phyloP scores from a whole-genome alignment of 2,329 filamentous ascomycete genomes.

The Meredithiella fracta region DNA sequence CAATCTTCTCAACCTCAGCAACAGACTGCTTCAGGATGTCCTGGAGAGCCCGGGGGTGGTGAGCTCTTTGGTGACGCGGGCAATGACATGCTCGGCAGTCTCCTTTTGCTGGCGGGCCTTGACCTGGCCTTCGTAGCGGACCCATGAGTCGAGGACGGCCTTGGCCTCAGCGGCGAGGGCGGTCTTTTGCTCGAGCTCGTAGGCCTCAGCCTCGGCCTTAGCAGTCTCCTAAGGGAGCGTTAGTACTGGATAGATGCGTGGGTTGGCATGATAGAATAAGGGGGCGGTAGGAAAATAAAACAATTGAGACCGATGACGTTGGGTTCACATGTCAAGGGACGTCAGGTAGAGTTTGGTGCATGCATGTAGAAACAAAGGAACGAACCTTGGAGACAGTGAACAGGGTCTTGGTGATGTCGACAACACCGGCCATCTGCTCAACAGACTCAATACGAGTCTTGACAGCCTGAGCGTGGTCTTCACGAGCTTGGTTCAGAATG shows the following conservation, averaged over 20 bases:
- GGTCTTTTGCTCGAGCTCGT: slow-evolving; percentile 92
- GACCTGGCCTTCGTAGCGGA: slow-evolving; percentile 94
- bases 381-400: slow-evolving; percentile 96
- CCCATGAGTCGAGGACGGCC: slow-evolving; percentile 91
- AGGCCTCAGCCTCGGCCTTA: slow-evolving; percentile 85
- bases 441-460: slow-evolving; percentile 89
- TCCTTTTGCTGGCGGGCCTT: slow-evolving; percentile 98
- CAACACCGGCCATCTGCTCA: slow-evolving; percentile 82
- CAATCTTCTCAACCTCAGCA: slow-evolving; percentile 79
- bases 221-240: slow-evolving; percentile 63
- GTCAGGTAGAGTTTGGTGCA: no score
- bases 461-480: slow-evolving; percentile 89
- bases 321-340: not conserved
- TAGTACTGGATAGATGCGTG: not conserved
- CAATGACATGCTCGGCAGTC: slow-evolving; percentile 79
- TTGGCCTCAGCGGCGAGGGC: slow-evolving; percentile 87
- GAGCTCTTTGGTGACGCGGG: slow-evolving; percentile 97
- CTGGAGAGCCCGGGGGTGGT: slow-evolving; percentile 91
- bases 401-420: slow-evolving; percentile 91
- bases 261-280: no score
- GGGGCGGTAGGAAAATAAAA: no score
- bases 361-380: not conserved
- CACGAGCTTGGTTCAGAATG: slow-evolving; percentile 85
- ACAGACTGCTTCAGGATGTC: slow-evolving; percentile 97
- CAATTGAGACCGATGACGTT: no score